Percentiles rank a stretch among this genome's conserved stretches.
Evolutionary conservation across 306 rosid genomes (phyloP).

Genomic region (Malus fusca): DNA sequence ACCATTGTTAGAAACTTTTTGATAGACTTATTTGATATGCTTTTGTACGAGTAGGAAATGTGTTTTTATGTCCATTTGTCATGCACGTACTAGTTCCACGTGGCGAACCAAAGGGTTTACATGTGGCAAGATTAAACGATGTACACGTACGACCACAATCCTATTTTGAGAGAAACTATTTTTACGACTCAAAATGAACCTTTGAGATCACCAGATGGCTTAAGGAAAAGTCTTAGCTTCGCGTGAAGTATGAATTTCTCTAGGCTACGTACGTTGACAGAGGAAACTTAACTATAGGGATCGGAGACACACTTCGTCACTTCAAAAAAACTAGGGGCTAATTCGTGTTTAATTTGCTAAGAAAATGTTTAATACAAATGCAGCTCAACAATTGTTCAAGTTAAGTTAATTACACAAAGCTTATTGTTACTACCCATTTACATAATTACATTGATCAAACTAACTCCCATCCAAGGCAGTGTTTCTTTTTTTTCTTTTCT

Average conservation of each 20-base stretch:
- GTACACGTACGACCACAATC: not conserved
- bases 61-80: not conserved
- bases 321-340: not conserved
- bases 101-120: too few relatives aligned
- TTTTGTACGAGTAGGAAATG: not conserved
- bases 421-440: not conserved
- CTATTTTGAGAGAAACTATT: not conserved
- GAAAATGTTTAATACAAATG: not conserved
- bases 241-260: not conserved
- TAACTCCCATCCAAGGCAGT: not conserved
- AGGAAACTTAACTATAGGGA: not conserved
- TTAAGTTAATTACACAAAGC: not conserved
- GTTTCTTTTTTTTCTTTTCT: not conserved
- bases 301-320: not conserved
- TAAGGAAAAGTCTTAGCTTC: not conserved
- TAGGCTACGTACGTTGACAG: not conserved
- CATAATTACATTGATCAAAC: not conserved
- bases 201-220: not conserved
- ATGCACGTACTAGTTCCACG: not conserved
- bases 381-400: not conserved
- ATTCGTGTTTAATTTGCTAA: not conserved
- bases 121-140: not conserved
- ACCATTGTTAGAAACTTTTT: not conserved
- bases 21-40: not conserved
- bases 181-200: not conserved